Evolutionary conservation across 2,329 filamentous ascomycete species (phyloP), one percentile per base, ranked within the genome.

Genomic region (Parastagonospora avenae): DNA sequence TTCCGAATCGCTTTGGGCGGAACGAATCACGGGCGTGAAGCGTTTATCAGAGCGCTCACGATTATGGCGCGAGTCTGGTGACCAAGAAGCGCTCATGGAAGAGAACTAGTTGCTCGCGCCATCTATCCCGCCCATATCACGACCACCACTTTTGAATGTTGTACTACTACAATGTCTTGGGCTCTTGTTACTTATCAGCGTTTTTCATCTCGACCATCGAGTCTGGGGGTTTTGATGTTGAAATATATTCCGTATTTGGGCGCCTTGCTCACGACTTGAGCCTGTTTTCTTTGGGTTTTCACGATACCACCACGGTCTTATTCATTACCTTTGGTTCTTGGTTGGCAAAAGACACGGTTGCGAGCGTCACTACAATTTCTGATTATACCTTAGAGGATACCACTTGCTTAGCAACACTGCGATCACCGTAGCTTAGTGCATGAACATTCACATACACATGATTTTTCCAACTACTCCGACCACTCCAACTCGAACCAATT

Each of bases 31-130:
- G 11, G 94, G 94, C 19, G 85, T 97, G 57, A 92, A 89, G 75
- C 82, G 85, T 53, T 77, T 97, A 57, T 91, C 91, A 0, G 90
- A 95, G 60, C 85, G 86, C 69, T 94, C 91, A 65, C 86, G 91
- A 40, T 91, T 96, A 62, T 99, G 94, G 94, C 85, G 93, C 53
- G 93, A 97, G 63, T 87, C 89, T 59, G 88, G 88, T 27, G 88
- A 90, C 46, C 91, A 92, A 63, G 68, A 72, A 52, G 87, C 89
- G 39, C 72, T 84, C 60, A 81, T 80, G 60, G 81, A 84, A 68
- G 81, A 84, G 56, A 70, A 68, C 39, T 74, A 63, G 64, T 59
- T 11, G 29, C 38, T 37, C 32, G 31, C 48, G 35, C 42, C 41
- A 47, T 46, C 19, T 24, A 40, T 32, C 44, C 36, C 14, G 39